A percentile compares a stretch with the other conserved stretches of the same genome.
Evolutionary conservation across 2,329 filamentous ascomycete genomes (phyloP).

Genomic region (Trichocomaceae sp.): DNA sequence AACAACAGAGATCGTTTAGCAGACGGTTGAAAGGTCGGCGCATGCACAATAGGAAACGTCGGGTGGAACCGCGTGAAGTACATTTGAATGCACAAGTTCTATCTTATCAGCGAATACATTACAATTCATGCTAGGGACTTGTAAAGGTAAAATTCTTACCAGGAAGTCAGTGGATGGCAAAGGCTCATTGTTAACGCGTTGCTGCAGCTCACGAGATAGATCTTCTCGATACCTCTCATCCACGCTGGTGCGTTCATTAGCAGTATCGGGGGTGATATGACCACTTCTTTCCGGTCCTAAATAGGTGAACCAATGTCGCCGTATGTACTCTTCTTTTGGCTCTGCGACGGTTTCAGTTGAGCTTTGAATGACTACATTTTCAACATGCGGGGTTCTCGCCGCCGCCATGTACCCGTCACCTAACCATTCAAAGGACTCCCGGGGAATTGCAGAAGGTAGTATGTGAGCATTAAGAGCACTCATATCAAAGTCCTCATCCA

Average conservation of each 20-base stretch:
- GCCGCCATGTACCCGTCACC: neutral
- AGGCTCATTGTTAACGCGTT: constrained; percentile 14
- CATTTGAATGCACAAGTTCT: constrained; percentile 17
- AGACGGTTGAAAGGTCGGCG: constrained; percentile 17
- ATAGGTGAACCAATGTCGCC: constrained; percentile 4
- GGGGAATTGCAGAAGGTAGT: neutral
- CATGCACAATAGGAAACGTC: constrained; percentile 13
- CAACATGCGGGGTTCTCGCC: neutral
- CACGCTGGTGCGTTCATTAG: neutral
- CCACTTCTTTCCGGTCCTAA: neutral
- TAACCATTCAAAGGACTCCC: no score
- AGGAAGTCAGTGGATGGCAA: constrained; percentile 8
- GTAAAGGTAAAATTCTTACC: neutral
- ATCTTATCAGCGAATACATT: neutral
- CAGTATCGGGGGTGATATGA: constrained; percentile 5
- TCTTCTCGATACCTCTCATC: constrained; percentile 11
- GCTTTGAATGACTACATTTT: neutral
- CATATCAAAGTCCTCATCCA: constrained; percentile 20
- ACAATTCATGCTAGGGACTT: no score
- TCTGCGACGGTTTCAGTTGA: neutral
- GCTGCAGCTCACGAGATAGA: constrained; percentile 12
- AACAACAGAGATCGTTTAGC: constrained; percentile 27
- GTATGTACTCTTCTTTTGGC: neutral
- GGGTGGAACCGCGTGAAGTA: constrained; percentile 20
- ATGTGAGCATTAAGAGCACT: constrained; percentile 17